Percentiles rank a stretch among this genome's conserved stretches.
Conservation (phyloP, 176 grass and related monocot genomes). For the Chrysopogon serrulatus region DNA sequence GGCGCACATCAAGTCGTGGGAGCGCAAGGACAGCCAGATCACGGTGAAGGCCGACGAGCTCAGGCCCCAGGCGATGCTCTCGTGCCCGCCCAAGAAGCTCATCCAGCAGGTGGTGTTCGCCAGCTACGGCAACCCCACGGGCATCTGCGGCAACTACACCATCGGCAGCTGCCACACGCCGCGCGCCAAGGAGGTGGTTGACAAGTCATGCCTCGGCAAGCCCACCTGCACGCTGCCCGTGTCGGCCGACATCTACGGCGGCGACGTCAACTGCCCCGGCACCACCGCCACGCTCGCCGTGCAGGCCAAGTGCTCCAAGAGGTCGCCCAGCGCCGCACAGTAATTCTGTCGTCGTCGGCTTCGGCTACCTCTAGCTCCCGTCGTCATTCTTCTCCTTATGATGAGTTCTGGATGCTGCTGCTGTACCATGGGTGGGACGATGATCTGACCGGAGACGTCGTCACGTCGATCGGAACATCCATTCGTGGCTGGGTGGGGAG, state of each 20-base stretch:
- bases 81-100: conserved; percentile 57
- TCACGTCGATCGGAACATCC: neutral
- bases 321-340: conserved; percentile 21
- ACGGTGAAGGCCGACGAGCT: conserved; percentile 29
- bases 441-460: neutral
- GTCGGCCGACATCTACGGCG: conserved; percentile 46
- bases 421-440: neutral
- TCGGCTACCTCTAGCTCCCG: neutral
- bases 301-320: conserved; percentile 88
- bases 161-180: conserved; percentile 62
- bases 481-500: neutral
- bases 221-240: conserved; percentile 46
- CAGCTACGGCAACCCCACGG: conserved; percentile 76
- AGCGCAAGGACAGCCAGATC: conserved; percentile 45
- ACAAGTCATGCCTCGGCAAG: conserved; percentile 79
- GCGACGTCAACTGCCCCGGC: conserved; percentile 56
- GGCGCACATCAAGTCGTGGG: conserved; percentile 50
- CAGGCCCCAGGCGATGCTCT: conserved; percentile 29
- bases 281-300: conserved; percentile 72
- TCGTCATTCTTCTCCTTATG: no score
- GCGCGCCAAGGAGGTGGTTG: conserved; percentile 28
- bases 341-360: neutral
- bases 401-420: neutral
- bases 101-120: conserved; percentile 74
- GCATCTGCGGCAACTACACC: conserved; percentile 86